These are phyloP conservation scores for Cystofilobasidium capitatum DNA, from an alignment of 768 basidiomycete genomes.

Conservation along the genomic window DNA sequence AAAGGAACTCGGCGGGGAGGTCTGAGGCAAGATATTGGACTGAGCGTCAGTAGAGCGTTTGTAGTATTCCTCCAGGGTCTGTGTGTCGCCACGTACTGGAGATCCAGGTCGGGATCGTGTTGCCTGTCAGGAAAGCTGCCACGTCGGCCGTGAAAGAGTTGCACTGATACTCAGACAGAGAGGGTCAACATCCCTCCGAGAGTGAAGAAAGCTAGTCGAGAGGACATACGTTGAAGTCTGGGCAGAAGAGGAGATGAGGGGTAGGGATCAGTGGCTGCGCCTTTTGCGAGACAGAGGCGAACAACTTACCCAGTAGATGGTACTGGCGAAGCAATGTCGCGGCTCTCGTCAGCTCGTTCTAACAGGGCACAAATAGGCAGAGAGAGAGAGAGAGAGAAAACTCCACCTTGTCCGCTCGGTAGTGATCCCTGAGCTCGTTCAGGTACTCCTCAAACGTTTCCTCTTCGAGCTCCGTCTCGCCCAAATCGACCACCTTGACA, in stretches of 20 bases:
- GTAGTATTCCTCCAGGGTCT: neutral
- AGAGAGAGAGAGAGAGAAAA: constrained; percentile 29
- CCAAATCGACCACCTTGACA: constrained; percentile 60
- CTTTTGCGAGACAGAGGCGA: neutral
- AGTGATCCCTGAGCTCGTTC: constrained; percentile 60
- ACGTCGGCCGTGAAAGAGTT: constrained; percentile 89
- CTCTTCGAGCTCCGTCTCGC: constrained; percentile 69
- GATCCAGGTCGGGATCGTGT: constrained; percentile 69
- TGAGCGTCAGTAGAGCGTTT: neutral
- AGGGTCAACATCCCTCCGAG: neutral
- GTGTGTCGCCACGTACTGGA: constrained; percentile 50
- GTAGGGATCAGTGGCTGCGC: neutral
- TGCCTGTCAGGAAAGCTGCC: constrained; percentile 75
- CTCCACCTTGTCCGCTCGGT: constrained; percentile 77
- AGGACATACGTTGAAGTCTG: constrained; percentile 60
- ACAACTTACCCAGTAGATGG: constrained; percentile 46
- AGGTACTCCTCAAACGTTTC: constrained; percentile 81
- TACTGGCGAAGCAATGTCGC: constrained; percentile 47
- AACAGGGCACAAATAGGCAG: constrained; percentile 3
- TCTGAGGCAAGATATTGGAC: constrained; percentile 26
- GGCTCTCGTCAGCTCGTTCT: neutral
- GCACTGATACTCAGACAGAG: constrained; percentile 41
- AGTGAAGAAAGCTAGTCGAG: neutral
- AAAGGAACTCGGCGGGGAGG: constrained; percentile 59
- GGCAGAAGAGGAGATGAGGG: neutral